Evolutionary conservation across 345 rosid genomes (phyloP), one percentile per base, ranked within the genome.

Genomic region (Populus simonii): DNA sequence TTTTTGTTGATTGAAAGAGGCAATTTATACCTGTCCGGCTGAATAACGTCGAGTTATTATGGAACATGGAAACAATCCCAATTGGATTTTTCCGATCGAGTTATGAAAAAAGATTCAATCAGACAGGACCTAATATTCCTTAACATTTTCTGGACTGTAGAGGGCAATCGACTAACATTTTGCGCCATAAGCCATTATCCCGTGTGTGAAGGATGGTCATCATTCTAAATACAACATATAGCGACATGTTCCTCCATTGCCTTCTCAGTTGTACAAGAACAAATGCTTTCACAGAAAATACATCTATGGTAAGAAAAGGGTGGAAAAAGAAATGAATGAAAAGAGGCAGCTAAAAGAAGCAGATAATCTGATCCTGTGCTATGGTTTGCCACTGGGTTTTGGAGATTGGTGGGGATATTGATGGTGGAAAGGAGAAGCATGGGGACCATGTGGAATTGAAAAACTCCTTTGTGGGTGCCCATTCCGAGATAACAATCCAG

Each of bases 391-490:
- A 74, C 80, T 90, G 35, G 92, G 91, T 75, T 90, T 93, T 7
- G 97, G 97, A 20, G 98, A 94, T 65, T 59, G 88, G 71, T 74
- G 83, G 55, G 89, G 90, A 68, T 84, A 83, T 75, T 88, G 94
- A 78, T 87, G 85, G 35, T 83, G 89, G 82, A 83, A 90, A 75
- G 97, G 96, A 68, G 94, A 87, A 70, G 92, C 91, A 78, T 85
- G 78, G 70, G 87, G 81, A 71, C 94, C 94, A 78, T 93, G 90
- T 67, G 97, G 91, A 71, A 92, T 90, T 9, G 98, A 94, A 77
- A 91, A 85, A 82, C 95, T 91, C 43, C 96, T 84, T 20, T 71
- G 83, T 51, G 78, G 84, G 69, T 89, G 92, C 29, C 94, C 91
- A 65, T 88, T 89, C 87, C 92, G 87, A 10, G 89, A 82, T 47